Evolutionary conservation across 139 green algal genomes (phyloP).

Genomic region (Coelastrella sp.): DNA sequence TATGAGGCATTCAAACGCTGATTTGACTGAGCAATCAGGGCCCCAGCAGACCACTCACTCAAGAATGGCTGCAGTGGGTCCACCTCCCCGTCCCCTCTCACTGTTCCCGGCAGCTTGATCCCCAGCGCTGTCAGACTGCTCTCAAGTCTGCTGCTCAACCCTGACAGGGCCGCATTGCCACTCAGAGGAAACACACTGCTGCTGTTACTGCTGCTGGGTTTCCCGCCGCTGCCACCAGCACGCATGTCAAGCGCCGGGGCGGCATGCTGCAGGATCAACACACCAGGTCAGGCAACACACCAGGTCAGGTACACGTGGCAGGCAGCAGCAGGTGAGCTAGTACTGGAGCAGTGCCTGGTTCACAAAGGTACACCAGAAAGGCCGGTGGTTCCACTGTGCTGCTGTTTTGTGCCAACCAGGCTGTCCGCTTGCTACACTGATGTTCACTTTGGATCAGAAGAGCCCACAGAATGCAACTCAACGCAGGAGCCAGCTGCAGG

Average conservation of each 20-base stretch:
- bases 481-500: too few relatives aligned
- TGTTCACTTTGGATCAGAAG: too few relatives aligned
- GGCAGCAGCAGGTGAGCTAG: too few relatives aligned
- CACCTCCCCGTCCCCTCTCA: neutral
- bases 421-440: too few relatives aligned
- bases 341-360: too few relatives aligned
- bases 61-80: slow-evolving; percentile 46
- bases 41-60: slow-evolving; percentile 7
- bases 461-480: too few relatives aligned
- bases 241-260: slow-evolving; percentile 59
- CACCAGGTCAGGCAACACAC: too few relatives aligned
- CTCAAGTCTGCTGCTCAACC: slow-evolving; percentile 56
- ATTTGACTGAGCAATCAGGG: neutral
- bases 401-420: too few relatives aligned
- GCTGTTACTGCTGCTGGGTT: slow-evolving; percentile 46
- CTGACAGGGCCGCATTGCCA: slow-evolving; percentile 10
- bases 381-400: too few relatives aligned
- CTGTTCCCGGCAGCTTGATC: slow-evolving; percentile 26
- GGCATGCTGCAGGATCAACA: slow-evolving; percentile 52
- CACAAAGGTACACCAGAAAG: too few relatives aligned
- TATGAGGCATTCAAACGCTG: too few relatives aligned
- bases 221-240: slow-evolving; percentile 35
- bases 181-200: neutral
- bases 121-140: slow-evolving; percentile 52
- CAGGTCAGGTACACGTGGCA: too few relatives aligned